Base-by-base conservation (phyloP, 352 stramenopile genomes). In the Phytophthora ohioensis region DNA sequence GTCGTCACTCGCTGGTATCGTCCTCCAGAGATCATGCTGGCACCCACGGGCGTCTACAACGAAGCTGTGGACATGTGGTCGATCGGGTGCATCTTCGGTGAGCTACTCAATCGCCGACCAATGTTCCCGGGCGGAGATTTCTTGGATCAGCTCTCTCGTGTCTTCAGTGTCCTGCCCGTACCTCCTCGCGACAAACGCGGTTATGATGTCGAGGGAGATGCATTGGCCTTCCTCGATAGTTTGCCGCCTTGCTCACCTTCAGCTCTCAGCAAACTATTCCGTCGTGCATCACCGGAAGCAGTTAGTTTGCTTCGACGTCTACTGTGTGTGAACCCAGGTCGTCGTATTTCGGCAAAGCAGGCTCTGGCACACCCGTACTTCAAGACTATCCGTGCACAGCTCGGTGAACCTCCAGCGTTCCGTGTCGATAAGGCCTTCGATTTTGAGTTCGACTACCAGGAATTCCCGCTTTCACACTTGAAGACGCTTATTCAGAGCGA, bases 1-100 rank as follows among this genome's bases (percentile, higher is more conserved):
- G 88, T 96, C 17, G 86, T 96, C 27, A 94, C 88, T 51, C 82
- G 88, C 11, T 96, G 88, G 88, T 96, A 96, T 55, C 86, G 84
- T 0, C 81, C 85, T 7, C 90, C 90, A 17, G 90, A 96, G 79
- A 91, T 96, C 55, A 92, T 95, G 83, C 60, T 96, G 31, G 82
- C 88, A n/a, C 86, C 88, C 30, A 92, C 91, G 21, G 86, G 86
- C 4, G 69, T 75, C 2, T 94, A 94, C 80, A 89, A 82, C 55
- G 83, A 94, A 41, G 84, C 88, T 17, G 81, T 94, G 45, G 88
- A 96, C 59, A 94, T 96, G 87, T 94, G 88, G 88, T 94, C 85
- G 1, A 91, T 96, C 38, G 88, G 88, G 27, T 96, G 88, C 72
- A 99, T 99, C 67, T 93, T 99, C 43, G 97, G 95, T 3, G 97